Evolutionary conservation across 352 stramenopile species (phyloP).

Genomic region (Pythium volutum): DNA sequence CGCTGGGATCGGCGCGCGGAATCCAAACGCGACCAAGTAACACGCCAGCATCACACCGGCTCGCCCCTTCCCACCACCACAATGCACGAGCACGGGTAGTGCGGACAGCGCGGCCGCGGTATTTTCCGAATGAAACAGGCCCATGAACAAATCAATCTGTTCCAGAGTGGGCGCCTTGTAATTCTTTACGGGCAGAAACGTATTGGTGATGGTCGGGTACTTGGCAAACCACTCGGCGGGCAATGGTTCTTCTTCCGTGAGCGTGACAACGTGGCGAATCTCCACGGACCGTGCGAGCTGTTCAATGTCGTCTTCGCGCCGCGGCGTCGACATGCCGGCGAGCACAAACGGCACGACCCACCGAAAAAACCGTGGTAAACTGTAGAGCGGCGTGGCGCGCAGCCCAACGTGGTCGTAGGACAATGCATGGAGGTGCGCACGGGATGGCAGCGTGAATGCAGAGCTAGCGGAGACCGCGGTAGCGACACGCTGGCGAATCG

Average conservation of each 20-base stretch:
- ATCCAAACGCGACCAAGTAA: slow-evolving; percentile 63
- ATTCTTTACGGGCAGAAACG: slow-evolving; percentile 51
- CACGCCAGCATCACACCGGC: slow-evolving; percentile 63
- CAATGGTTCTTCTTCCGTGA: slow-evolving; percentile 28
- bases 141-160: slow-evolving; percentile 64
- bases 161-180: slow-evolving; percentile 48
- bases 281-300: slow-evolving; percentile 17
- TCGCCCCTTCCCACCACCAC: slow-evolving; percentile 59
- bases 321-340: slow-evolving; percentile 30
- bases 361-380: slow-evolving; percentile 28
- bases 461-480: slow-evolving; percentile 4
- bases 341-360: slow-evolving; percentile 31
- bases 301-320: slow-evolving; percentile 20
- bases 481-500: neutral
- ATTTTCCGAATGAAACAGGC: slow-evolving; percentile 18
- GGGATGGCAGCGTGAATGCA: slow-evolving; percentile 8
- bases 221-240: slow-evolving; percentile 24
- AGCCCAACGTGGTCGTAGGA: neutral
- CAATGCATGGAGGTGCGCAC: slow-evolving; percentile 20
- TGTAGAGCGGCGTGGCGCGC: slow-evolving; percentile 9
- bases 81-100: slow-evolving; percentile 54
- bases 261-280: slow-evolving; percentile 25
- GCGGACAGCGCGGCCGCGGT: no score
- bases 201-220: slow-evolving; percentile 29
- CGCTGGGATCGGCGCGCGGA: slow-evolving; percentile 27